Evolutionary conservation across 2,329 filamentous ascomycete genomes (phyloP).

Genomic region (Xylariomycetidae sp.): DNA sequence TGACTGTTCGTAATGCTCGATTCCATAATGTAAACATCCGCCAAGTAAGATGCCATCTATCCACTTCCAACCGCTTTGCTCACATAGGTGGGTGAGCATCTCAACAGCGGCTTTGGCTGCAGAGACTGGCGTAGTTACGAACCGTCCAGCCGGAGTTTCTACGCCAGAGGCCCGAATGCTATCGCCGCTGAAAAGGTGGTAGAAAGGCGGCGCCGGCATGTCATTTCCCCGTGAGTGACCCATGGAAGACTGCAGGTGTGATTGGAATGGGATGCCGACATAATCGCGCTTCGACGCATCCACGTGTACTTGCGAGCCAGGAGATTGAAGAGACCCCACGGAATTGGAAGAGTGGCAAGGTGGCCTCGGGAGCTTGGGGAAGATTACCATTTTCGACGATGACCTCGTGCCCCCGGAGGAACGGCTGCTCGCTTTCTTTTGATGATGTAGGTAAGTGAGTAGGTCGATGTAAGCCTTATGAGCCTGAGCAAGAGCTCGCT

Average conservation of each 20-base stretch:
- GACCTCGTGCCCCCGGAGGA: slow-evolving; percentile 30
- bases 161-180: slow-evolving; percentile 11
- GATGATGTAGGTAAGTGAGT: slow-evolving; percentile 56
- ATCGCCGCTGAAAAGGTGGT: slow-evolving; percentile 19
- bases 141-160: slow-evolving; percentile 15
- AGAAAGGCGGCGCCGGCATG: slow-evolving; percentile 13
- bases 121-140: slow-evolving; percentile 36
- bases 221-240: slow-evolving; percentile 13
- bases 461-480: slow-evolving; percentile 68
- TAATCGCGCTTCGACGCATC: no score
- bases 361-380: slow-evolving; percentile 44
- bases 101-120: slow-evolving; percentile 64
- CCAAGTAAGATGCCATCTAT: slow-evolving; percentile 86
- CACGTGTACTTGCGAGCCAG: no score
- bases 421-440: slow-evolving; percentile 42
- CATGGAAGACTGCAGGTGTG: slow-evolving; percentile 10
- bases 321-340: slow-evolving; percentile 9
- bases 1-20: slow-evolving; percentile 77
- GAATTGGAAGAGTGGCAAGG: slow-evolving; percentile 11
- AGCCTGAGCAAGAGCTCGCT: slow-evolving; percentile 63
- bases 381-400: slow-evolving; percentile 46
- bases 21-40: slow-evolving; percentile 84
- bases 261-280: no score
- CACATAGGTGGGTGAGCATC: slow-evolving; percentile 67
- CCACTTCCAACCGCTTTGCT: slow-evolving; percentile 81